Evolutionary conservation across 2,329 filamentous ascomycete species (phyloP), one percentile per base, ranked within the genome.

Genomic region (Aureobasidium sp.): DNA sequence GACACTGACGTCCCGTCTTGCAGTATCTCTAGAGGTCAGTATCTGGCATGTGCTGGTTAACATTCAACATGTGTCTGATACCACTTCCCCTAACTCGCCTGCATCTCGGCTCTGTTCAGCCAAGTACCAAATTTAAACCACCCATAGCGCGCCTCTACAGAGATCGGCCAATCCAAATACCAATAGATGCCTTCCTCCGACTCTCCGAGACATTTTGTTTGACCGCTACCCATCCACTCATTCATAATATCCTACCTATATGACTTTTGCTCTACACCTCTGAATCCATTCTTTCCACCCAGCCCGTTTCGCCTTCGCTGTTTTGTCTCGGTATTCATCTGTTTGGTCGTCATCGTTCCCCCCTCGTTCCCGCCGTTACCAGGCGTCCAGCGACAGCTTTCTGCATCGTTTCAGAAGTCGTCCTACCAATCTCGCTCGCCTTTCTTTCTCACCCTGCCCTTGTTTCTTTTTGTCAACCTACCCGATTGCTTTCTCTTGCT

Each of bases 311-410:
- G 34, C 57, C n/a, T 51, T 60, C 44, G 34, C 57, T 46, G 36
- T 60, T 43, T 51, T 60, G 46, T 60, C 44, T 51, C 57, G 46
- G 46, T 43, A 50, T 27, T 26, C 44, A 34, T 51, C 57, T 41
- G 44, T 50, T 51, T 43, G 57, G 24, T 32, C 48, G 47, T 59
- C 44, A 39, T 37, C 37, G 53, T 47, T 32, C 27, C n/a, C 46
- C 46, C 44, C 57, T 59, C 43, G 46, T 41, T 60, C 44, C 24
- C 29, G 29, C 57, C 46, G 57, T 60, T 60, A 24, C 34, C 46
- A 60, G 57, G 57, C 57, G 57, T 51, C 57, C 57, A 50, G 36
- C 46, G 44, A 60, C 57, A 50, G 57, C 57, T 60, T 59, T 46
- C 53, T 60, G 57, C 57, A 51, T 50, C 39, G 57, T 60, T 60